A percentile compares a stretch with the other conserved stretches of the same genome.
Evolutionary conservation across 208 protist genomes (phyloP).

Genomic region (Tetramitus jugosus): DNA sequence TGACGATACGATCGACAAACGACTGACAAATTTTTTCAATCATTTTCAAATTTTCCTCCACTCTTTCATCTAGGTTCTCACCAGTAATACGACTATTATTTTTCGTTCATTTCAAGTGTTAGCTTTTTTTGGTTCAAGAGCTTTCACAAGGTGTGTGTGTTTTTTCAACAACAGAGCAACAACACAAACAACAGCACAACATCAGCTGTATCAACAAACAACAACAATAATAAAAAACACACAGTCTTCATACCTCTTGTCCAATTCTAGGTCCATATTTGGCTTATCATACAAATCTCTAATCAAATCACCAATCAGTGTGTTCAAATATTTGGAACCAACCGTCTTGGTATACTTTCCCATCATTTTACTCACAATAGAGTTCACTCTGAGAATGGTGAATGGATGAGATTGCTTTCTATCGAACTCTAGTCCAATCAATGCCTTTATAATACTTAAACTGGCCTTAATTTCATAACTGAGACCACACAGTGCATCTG

Average conservation of each 20-base stretch:
- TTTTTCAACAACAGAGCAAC: no score
- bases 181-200: no score
- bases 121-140: no score
- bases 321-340: slow-evolving; percentile 1
- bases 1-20: slow-evolving; percentile 16
- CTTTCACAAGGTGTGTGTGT: no score
- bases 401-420: slow-evolving; percentile 17
- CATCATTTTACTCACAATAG: slow-evolving; percentile 28
- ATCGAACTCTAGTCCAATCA: slow-evolving; percentile 22
- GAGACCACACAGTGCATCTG: background rate
- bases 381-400: slow-evolving; percentile 23
- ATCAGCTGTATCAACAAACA: no score
- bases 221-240: background rate
- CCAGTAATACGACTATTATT: background rate
- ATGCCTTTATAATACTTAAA: slow-evolving; percentile 8
- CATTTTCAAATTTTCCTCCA: background rate
- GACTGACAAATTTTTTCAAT: slow-evolving; percentile 4
- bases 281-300: background rate
- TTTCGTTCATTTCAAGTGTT: no score
- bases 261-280: background rate
- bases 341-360: slow-evolving; percentile 22
- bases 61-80: background rate
- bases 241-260: background rate
- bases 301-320: background rate
- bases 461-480: slow-evolving; percentile 13